Percentiles rank a stretch among this genome's conserved stretches.
Evolutionary conservation across 202 grass and related monocot species (phyloP).

Genomic region (Alloteropsis angusta): DNA sequence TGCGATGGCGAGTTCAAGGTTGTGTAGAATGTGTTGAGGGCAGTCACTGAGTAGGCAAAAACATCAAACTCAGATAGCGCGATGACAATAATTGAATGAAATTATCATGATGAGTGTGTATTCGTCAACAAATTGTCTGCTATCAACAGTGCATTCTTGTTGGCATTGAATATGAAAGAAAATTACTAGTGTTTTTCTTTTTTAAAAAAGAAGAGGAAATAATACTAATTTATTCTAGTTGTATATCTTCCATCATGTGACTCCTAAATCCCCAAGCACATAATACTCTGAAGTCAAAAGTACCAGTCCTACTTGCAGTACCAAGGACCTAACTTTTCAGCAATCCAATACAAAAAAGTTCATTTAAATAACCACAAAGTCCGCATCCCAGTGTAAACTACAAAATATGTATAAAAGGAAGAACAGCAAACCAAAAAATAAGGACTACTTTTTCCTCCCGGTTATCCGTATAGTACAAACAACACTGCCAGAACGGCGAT

Average conservation of each 20-base stretch:
- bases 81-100: slow-evolving; percentile 14
- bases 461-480: slow-evolving; percentile 25
- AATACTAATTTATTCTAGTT: background rate
- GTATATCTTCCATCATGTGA: background rate
- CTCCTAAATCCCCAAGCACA: background rate
- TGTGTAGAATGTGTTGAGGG: slow-evolving; percentile 68
- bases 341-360: slow-evolving; percentile 11
- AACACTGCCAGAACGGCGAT: background rate
- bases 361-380: background rate
- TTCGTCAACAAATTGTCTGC: background rate
- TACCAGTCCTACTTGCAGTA: slow-evolving; percentile 13
- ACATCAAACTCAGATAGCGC: slow-evolving; percentile 9
- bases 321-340: slow-evolving; percentile 27
- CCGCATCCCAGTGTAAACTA: background rate
- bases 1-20: slow-evolving; percentile 58
- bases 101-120: background rate
- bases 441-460: slow-evolving; percentile 5
- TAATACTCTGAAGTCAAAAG: slow-evolving; percentile 18
- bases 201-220: background rate
- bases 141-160: background rate
- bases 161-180: background rate
- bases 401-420: slow-evolving; percentile 5
- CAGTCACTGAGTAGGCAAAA: slow-evolving; percentile 48
- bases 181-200: background rate
- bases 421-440: background rate